These are phyloP conservation scores for Punica granatum DNA, from an alignment of 345 rosid genomes.

Conservation along the genomic window DNA sequence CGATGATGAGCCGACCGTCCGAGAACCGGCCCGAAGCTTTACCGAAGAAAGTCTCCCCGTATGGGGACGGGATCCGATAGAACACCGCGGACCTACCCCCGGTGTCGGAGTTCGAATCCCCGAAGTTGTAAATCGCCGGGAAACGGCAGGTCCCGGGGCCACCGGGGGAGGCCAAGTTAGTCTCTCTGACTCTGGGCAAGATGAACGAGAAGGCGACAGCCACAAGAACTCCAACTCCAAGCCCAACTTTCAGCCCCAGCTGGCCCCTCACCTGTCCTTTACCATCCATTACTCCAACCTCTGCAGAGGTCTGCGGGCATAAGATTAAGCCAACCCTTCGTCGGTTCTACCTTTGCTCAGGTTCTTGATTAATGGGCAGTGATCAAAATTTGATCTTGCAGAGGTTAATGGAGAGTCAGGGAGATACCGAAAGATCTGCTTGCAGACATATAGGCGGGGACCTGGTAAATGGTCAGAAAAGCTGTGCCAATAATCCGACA, in stretches of 20 bases:
- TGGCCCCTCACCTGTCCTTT: background rate
- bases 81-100: constrained; percentile 55
- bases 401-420: background rate
- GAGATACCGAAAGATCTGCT: background rate
- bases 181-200: constrained; percentile 1
- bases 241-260: background rate
- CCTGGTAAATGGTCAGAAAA: too few species aligned
- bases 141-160: constrained; percentile 14
- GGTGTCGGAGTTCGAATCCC: constrained; percentile 40
- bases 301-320: background rate
- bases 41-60: constrained; percentile 44
- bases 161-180: too few species aligned
- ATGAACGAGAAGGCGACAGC: background rate
- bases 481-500: too few species aligned
- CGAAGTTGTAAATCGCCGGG: constrained; percentile 37
- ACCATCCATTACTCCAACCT: background rate
- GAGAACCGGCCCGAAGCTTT: constrained; percentile 46
- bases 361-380: background rate
- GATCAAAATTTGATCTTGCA: background rate
- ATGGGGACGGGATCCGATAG: constrained; percentile 37
- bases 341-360: too few species aligned
- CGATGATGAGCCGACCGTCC: constrained; percentile 52
- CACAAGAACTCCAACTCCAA: background rate
- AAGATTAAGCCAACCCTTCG: too few species aligned
- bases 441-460: too few species aligned